A percentile compares a stretch with the other conserved stretches of the same genome.
Conservation (phyloP, 2,329 filamentous ascomycete species). For the Rutstroemia sydowiana region DNA sequence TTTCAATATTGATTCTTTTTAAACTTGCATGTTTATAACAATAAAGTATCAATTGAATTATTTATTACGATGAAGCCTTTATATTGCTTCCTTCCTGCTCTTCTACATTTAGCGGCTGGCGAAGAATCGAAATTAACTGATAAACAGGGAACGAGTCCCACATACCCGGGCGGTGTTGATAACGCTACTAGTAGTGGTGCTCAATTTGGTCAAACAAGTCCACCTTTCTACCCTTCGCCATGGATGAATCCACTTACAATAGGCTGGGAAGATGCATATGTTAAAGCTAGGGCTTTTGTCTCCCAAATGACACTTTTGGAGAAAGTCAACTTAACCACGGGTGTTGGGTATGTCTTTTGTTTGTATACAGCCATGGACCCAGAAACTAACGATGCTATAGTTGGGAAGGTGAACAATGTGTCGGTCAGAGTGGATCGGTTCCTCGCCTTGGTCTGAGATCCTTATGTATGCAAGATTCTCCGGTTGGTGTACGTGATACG, state of each 20-base stretch:
- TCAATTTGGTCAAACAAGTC: slow-evolving; percentile 4
- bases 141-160: neutral
- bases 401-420: slow-evolving; percentile 25
- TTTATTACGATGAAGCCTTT: too few species aligned
- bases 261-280: slow-evolving; percentile 63
- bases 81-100: too few species aligned
- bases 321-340: slow-evolving; percentile 91
- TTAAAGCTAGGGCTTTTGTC: slow-evolving; percentile 61
- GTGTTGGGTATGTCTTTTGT: slow-evolving; percentile 39
- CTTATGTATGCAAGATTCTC: slow-evolving; percentile 30
- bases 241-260: slow-evolving; percentile 8
- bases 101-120: too few species aligned
- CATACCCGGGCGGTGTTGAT: slow-evolving; percentile 4
- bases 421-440: slow-evolving; percentile 25
- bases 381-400: neutral
- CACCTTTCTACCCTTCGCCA: slow-evolving; percentile 10
- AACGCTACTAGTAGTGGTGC: neutral
- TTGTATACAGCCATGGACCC: too few species aligned
- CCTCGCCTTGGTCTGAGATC: slow-evolving; percentile 29
- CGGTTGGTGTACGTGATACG: slow-evolving; percentile 37
- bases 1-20: too few species aligned
- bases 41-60: too few species aligned
- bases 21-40: too few species aligned
- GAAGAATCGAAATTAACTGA: slow-evolving; percentile 5
- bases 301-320: slow-evolving; percentile 70